Percentiles rank a stretch among this genome's conserved stretches.
These are phyloP conservation scores for Glebionis coronaria DNA, from an alignment of 129 eudicot species.

Conservation along the genomic window DNA sequence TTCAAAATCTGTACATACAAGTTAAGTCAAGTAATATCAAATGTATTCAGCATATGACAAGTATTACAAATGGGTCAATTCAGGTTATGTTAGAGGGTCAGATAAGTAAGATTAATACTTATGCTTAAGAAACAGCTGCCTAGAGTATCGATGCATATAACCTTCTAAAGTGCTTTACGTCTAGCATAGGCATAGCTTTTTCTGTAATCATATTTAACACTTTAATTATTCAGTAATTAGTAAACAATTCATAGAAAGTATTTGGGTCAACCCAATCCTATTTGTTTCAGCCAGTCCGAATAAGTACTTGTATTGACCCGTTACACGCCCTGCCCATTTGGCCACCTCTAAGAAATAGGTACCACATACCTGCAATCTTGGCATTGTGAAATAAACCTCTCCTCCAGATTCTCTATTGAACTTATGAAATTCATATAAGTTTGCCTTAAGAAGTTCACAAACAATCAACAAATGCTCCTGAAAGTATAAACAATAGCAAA, in stretches of 20 bases:
- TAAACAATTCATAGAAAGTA: background rate
- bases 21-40: no score
- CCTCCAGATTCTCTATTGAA: slow-evolving; percentile 99
- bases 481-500: slow-evolving; percentile 23
- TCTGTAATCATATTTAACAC: background rate
- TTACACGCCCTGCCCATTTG: slow-evolving; percentile 4
- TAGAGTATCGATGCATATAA: background rate
- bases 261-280: background rate
- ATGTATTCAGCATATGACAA: no score
- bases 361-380: slow-evolving; percentile 92
- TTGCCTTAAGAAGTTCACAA: slow-evolving; percentile 98
- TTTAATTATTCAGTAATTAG: background rate
- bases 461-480: slow-evolving; percentile 98
- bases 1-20: no score
- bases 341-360: slow-evolving; percentile 13
- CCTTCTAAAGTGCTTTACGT: background rate
- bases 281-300: background rate
- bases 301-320: background rate
- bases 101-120: background rate
- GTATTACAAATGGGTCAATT: background rate
- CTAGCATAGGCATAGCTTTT: background rate
- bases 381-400: slow-evolving; percentile 98
- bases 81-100: background rate
- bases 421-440: slow-evolving; percentile 90
- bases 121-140: background rate